A percentile compares a stretch with the other conserved stretches of the same genome.
phyloP scores from a whole-genome alignment of 345 rosid species.

The Eucalyptus sp. region DNA sequence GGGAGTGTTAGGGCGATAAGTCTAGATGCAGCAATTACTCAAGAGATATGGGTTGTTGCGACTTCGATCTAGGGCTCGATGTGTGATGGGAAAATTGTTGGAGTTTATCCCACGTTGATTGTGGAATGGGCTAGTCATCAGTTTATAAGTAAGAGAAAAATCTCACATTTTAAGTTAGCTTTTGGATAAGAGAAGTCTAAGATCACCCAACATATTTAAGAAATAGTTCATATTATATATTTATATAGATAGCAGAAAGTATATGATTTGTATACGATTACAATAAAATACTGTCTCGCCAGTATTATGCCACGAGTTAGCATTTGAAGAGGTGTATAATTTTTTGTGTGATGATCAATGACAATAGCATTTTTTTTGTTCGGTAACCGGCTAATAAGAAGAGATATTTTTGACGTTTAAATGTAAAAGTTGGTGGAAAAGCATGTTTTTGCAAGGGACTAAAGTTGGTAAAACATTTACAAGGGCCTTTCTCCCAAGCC shows the following conservation, averaged over 20 bases:
- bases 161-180: too few relatives aligned
- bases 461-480: neutral
- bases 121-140: rapidly evolving
- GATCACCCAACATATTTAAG: too few relatives aligned
- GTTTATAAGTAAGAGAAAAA: too few relatives aligned
- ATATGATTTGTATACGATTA: too few relatives aligned
- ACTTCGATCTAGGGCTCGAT: rapidly evolving
- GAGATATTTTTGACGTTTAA: neutral
- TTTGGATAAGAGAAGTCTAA: too few relatives aligned
- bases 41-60: too few relatives aligned
- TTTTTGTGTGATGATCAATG: neutral
- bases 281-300: rapidly evolving
- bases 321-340: neutral
- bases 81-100: too few relatives aligned
- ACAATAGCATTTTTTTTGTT: neutral
- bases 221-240: neutral
- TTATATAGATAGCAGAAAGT: neutral
- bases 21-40: too few relatives aligned
- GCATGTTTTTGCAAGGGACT: neutral
- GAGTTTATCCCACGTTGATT: too few relatives aligned
- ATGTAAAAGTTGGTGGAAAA: neutral
- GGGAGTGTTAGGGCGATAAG: rapidly evolving
- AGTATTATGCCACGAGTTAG: neutral
- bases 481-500: neutral
- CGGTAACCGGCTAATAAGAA: neutral